A percentile compares a stretch with the other conserved stretches of the same genome.
Evolutionary conservation across 164 flowering plant genomes (phyloP).

Genomic region (Berberis vulgaris): DNA sequence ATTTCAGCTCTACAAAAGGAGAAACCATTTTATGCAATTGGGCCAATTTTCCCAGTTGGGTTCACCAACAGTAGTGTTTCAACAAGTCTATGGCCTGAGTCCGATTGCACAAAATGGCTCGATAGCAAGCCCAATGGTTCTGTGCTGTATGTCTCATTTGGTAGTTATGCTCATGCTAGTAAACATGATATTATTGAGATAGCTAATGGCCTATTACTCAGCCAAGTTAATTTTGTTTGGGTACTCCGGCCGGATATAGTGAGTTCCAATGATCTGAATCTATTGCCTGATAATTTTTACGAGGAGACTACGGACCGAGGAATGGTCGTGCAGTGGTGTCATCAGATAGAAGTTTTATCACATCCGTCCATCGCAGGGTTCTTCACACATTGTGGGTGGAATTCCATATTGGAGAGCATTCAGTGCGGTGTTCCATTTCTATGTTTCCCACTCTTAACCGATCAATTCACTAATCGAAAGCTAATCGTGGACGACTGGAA

Average conservation of each 20-base stretch:
- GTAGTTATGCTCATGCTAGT: conserved; percentile 67
- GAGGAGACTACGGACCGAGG: conserved; percentile 26
- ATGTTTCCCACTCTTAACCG: conserved; percentile 61
- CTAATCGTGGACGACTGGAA: conserved; percentile 74
- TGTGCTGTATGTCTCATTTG: conserved; percentile 73
- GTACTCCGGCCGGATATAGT: conserved; percentile 70
- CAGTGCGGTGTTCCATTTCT: conserved; percentile 55
- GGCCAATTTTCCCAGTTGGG: conserved; percentile 47
- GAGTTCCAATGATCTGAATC: conserved; percentile 35
- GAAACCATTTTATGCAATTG: conserved; percentile 50
- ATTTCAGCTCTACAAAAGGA: conserved; percentile 40
- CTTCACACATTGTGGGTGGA: conserved; percentile 82
- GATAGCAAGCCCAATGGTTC: conserved; percentile 45
- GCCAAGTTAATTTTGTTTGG: conserved; percentile 57
- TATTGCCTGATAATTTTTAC: conserved; percentile 39
- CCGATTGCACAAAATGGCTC: conserved; percentile 74
- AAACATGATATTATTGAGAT: conserved; percentile 43
- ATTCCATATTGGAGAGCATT: conserved; percentile 58
- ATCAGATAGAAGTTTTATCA: conserved; percentile 40
- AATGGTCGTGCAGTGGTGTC: conserved; percentile 63
- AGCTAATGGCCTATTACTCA: conserved; percentile 50
- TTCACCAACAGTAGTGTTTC: conserved; percentile 35
- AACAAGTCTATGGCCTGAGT: conserved; percentile 75
- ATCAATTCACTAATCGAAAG: conserved; percentile 75
- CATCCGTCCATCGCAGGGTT: conserved; percentile 71